Percentiles rank a stretch among this genome's conserved stretches.
Conservation (phyloP, 2,329 filamentous ascomycete genomes). For the Colletotrichum trifolii region DNA sequence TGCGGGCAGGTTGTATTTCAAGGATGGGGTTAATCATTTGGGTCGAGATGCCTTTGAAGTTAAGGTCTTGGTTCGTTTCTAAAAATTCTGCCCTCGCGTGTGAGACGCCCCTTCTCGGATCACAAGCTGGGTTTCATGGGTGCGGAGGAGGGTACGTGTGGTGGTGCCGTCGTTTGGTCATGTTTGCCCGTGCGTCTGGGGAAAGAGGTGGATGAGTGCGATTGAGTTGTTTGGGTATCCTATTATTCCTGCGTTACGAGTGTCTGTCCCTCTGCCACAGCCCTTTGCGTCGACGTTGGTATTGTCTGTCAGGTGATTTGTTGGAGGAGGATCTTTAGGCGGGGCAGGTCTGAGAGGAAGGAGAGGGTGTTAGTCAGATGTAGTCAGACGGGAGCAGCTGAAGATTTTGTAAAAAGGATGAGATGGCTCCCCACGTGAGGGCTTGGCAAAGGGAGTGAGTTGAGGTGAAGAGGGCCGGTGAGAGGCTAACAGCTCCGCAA, state of each 20-base stretch:
- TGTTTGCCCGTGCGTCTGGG: too few relatives aligned
- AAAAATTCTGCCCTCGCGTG: too few relatives aligned
- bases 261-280: not conserved
- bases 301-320: too few relatives aligned
- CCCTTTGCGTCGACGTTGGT: too few relatives aligned
- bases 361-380: slow-evolving; percentile 6
- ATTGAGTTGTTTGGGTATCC: not conserved
- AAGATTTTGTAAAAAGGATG: not conserved
- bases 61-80: too few relatives aligned
- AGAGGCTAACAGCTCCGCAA: slow-evolving; percentile 66
- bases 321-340: slow-evolving; percentile 37
- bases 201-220: too few relatives aligned
- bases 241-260: too few relatives aligned
- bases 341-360: slow-evolving; percentile 45
- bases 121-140: too few relatives aligned
- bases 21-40: not conserved
- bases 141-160: too few relatives aligned
- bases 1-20: not conserved
- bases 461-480: slow-evolving; percentile 7
- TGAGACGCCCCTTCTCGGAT: too few relatives aligned
- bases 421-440: not conserved
- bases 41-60: too few relatives aligned
- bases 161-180: too few relatives aligned
- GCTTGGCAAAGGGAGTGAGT: not conserved
- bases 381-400: not conserved